phyloP scores from a whole-genome alignment of 139 green algal genomes.

The Tetraselmis chui region DNA sequence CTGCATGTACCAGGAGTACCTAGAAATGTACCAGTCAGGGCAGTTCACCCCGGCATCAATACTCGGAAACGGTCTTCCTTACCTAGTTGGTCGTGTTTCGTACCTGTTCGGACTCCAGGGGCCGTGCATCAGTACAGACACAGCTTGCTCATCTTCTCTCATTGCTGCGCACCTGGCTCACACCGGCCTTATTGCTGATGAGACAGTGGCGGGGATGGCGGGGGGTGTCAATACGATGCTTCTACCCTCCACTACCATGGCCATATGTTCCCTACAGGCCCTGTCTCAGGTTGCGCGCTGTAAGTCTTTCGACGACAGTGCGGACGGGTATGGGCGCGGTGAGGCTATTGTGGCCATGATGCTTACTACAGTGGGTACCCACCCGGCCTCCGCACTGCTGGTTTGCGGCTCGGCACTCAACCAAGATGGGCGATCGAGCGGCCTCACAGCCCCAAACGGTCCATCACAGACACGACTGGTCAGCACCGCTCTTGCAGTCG shows the following conservation, averaged over 20 bases:
- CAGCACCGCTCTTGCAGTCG: neutral
- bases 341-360: conserved; percentile 23
- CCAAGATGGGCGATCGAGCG: conserved; percentile 7
- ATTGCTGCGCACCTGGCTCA: conserved; percentile 35
- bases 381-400: neutral
- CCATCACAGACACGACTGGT: conserved; percentile 1
- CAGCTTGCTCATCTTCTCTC: conserved; percentile 49
- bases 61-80: conserved; percentile 26
- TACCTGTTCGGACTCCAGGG: conserved; percentile 48
- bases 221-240: conserved; percentile 36
- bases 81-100: conserved; percentile 43
- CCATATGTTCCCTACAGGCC: conserved; percentile 35
- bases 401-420: neutral
- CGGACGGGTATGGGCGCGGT: conserved; percentile 53
- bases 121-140: conserved; percentile 45
- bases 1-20: conserved; percentile 47
- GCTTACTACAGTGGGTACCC: neutral
- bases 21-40: neutral
- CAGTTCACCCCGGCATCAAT: conserved; percentile 21
- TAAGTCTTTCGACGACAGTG: conserved; percentile 41
- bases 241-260: conserved; percentile 14
- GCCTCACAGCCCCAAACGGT: conserved; percentile 8
- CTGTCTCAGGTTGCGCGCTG: conserved; percentile 41
- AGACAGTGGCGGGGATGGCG: conserved; percentile 4
- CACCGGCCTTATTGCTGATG: neutral